Evolutionary conservation across 2,329 filamentous ascomycete species (phyloP).

Genomic region (Alternaria sp.): DNA sequence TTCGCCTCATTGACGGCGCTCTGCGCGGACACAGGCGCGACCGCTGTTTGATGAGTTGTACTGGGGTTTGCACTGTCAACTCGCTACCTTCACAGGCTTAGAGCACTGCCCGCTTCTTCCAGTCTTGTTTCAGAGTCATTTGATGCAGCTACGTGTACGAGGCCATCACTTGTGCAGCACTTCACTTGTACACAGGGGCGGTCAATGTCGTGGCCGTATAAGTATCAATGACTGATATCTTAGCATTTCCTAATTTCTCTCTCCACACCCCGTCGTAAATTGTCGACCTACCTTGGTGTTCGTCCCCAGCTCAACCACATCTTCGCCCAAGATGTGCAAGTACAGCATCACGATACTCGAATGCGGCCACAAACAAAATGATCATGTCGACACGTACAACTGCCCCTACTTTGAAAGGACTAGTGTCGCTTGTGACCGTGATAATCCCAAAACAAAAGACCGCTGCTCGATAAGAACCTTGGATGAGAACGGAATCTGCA

Average conservation of each 20-base stretch:
- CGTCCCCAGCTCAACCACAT: neutral
- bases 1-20: constrained; percentile 19
- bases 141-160: constrained; percentile 19
- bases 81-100: constrained; percentile 16
- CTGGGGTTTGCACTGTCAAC: constrained; percentile 13
- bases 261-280: constrained; percentile 12
- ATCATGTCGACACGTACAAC: constrained; percentile 28
- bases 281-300: neutral
- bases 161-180: constrained; percentile 15
- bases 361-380: constrained; percentile 31
- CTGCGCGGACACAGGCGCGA: constrained; percentile 7
- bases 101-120: constrained; percentile 6
- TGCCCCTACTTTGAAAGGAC: constrained; percentile 28
- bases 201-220: constrained; percentile 15
- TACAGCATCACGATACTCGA: constrained; percentile 32
- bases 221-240: constrained; percentile 9
- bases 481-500: constrained; percentile 29
- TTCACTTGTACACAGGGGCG: constrained; percentile 15
- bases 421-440: constrained; percentile 28
- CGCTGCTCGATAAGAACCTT: constrained; percentile 23
- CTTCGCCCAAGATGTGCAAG: constrained; percentile 29
- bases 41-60: constrained; percentile 20
- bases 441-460: constrained; percentile 26
- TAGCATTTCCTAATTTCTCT: constrained; percentile 15
- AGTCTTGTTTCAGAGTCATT: constrained; percentile 17